phyloP scores from a whole-genome alignment of 1,139 yeast species.

The Candida tropicalis region DNA sequence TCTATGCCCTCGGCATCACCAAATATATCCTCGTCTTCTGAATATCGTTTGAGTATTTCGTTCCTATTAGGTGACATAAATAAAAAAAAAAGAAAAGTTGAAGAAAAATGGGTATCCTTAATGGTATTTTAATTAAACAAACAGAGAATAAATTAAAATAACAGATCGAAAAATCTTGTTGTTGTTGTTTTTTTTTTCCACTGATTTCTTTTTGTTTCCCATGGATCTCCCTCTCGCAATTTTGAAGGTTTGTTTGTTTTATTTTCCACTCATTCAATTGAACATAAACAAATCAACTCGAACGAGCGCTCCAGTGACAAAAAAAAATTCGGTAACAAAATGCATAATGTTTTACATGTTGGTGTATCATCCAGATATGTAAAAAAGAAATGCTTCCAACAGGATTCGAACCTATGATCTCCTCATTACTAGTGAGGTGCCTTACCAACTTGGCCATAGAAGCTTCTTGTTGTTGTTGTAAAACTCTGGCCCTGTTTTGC shows the following conservation, averaged over 20 bases:
- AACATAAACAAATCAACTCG: background rate
- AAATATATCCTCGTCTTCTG: slow-evolving; percentile 31
- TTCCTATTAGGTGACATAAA: slow-evolving; percentile 6
- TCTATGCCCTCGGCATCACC: slow-evolving; percentile 28
- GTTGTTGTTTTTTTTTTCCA: background rate
- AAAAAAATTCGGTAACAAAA: too few relatives aligned
- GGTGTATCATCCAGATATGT: too few relatives aligned
- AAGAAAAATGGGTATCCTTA: slow-evolving; percentile 1
- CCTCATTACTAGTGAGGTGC: slow-evolving; percentile 92
- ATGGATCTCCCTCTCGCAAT: background rate
- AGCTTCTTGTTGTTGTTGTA: too few relatives aligned
- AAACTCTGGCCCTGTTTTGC: too few relatives aligned
- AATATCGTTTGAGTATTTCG: slow-evolving; percentile 21
- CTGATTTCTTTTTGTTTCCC: background rate
- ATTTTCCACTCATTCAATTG: background rate
- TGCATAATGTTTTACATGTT: too few relatives aligned
- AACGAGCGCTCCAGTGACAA: too few relatives aligned
- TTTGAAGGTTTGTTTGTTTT: too few relatives aligned
- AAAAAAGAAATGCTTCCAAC: slow-evolving; percentile 60
- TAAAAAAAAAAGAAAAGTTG: too few relatives aligned
- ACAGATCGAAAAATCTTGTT: background rate
- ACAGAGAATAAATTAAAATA: background rate
- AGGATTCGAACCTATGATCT: slow-evolving; percentile 89
- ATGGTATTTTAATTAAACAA: background rate
- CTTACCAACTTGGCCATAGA: slow-evolving; percentile 63